Conservation (phyloP, 208 protist species). For the Wallacemonas collosoma region DNA sequence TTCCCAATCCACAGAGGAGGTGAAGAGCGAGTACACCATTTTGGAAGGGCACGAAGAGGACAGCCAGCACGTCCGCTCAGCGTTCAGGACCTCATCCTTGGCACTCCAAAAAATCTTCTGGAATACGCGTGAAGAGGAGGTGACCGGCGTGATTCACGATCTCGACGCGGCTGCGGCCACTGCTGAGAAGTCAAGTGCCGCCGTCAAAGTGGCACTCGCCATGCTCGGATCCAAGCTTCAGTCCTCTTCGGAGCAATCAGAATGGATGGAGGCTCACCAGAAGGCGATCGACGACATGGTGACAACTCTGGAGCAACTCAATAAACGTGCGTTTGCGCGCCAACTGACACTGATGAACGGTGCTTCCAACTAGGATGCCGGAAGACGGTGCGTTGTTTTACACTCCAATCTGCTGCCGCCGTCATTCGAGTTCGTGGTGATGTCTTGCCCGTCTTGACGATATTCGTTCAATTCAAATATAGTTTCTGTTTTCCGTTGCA, state of each 20-base stretch:
- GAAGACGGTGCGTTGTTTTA: not conserved
- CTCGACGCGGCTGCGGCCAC: conserved; percentile 51
- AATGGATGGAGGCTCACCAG: conserved; percentile 75
- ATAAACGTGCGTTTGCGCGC: conserved; percentile 62
- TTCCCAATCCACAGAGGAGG: conserved; percentile 41
- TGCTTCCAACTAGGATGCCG: conserved; percentile 14
- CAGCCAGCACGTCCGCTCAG: conserved; percentile 49
- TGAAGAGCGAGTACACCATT: conserved; percentile 45
- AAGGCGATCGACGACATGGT: conserved; percentile 64
- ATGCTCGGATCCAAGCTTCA: conserved; percentile 61
- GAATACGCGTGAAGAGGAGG: conserved; percentile 56
- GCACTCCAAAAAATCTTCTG: conserved; percentile 68
- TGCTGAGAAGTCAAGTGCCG: conserved; percentile 62
- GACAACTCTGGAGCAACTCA: conserved; percentile 49
- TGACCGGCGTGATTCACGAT: conserved; percentile 50
- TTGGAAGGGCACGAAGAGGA: conserved; percentile 61
- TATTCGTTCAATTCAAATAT: conserved; percentile 8
- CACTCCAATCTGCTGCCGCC: not conserved
- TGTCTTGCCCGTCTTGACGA: not conserved
- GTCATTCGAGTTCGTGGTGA: not conserved
- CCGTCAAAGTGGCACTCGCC: conserved; percentile 49
- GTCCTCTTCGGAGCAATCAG: conserved; percentile 52
- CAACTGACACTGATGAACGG: conserved; percentile 66
- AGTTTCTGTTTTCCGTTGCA: not conserved
- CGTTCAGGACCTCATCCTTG: conserved; percentile 58